Evolutionary conservation across 2,329 filamentous ascomycete species (phyloP).

Genomic region (Aspergillus calidoustus): DNA sequence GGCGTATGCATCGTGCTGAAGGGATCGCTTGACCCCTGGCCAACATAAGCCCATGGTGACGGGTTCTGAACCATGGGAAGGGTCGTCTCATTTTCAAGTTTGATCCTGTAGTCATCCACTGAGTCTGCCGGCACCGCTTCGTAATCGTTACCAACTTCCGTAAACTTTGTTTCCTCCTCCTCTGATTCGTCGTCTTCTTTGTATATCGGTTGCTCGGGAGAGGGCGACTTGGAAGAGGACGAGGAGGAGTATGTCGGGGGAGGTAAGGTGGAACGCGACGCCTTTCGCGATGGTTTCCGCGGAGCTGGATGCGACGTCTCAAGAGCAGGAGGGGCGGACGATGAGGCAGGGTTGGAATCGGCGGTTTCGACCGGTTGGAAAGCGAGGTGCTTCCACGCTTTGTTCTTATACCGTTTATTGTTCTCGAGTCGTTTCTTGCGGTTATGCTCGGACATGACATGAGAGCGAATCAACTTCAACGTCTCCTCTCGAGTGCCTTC

Average conservation of each 20-base stretch:
- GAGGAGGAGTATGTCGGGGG: conserved; percentile 11
- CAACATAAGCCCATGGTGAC: conserved; percentile 35
- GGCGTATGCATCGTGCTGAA: conserved; percentile 42
- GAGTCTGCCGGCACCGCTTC: conserved; percentile 13
- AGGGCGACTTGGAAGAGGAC: conserved; percentile 12
- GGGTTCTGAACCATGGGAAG: conserved; percentile 13
- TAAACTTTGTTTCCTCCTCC: conserved; percentile 15
- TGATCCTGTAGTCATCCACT: conserved; percentile 23
- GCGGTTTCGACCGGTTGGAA: conserved; percentile 38
- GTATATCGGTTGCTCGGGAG: conserved; percentile 23
- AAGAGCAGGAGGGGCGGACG: conserved; percentile 4
- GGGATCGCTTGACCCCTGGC: conserved; percentile 40
- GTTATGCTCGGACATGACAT: conserved; percentile 50
- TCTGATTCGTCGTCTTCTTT: conserved; percentile 9
- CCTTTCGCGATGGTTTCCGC: neutral
- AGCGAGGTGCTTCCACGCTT: conserved; percentile 43
- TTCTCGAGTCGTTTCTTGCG: conserved; percentile 47
- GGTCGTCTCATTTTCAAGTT: conserved; percentile 19
- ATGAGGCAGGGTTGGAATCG: conserved; percentile 20
- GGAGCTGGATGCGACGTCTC: conserved; percentile 6
- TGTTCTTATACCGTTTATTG: conserved; percentile 44
- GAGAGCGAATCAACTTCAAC: conserved; percentile 47
- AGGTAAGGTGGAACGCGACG: neutral
- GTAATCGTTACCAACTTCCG: conserved; percentile 5
- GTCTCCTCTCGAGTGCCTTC: conserved; percentile 44